Evolutionary conservation across 192 early-diverging fungal species (phyloP).

Genomic region (Dissophora ornata): DNA sequence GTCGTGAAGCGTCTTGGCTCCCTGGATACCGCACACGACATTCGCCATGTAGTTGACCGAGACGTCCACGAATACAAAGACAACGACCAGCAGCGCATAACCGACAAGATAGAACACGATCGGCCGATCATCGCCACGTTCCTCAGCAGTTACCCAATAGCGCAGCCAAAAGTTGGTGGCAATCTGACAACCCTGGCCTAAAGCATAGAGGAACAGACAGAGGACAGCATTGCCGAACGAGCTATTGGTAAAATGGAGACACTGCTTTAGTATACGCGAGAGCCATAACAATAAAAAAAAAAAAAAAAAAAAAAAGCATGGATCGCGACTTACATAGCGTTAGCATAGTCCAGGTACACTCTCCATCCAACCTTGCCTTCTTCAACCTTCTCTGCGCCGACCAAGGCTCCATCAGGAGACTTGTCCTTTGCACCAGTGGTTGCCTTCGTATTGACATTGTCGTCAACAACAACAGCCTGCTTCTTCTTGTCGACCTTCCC

Average conservation of each 20-base stretch:
- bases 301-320: background rate
- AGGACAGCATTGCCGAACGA: conserved; percentile 17
- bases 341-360: conserved; percentile 83
- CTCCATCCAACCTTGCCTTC: conserved; percentile 81
- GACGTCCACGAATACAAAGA: conserved; percentile 33
- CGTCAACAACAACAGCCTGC: too few relatives aligned
- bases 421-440: conserved; percentile 15
- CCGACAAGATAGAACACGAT: conserved; percentile 66
- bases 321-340: conserved; percentile 68
- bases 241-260: background rate
- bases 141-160: conserved; percentile 30
- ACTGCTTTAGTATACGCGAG: background rate
- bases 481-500: too few relatives aligned
- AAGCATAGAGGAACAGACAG: conserved; percentile 17
- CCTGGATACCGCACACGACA: conserved; percentile 60
- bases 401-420: conserved; percentile 58
- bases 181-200: conserved; percentile 27
- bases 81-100: conserved; percentile 67
- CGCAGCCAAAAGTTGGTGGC: conserved; percentile 43
- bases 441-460: too few relatives aligned
- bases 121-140: conserved; percentile 30
- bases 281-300: background rate
- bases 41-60: conserved; percentile 39
- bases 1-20: conserved; percentile 64
- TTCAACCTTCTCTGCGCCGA: conserved; percentile 81